Conservation (phyloP, 1,139 yeast species). For the Arxiozyma heterogenica region DNA sequence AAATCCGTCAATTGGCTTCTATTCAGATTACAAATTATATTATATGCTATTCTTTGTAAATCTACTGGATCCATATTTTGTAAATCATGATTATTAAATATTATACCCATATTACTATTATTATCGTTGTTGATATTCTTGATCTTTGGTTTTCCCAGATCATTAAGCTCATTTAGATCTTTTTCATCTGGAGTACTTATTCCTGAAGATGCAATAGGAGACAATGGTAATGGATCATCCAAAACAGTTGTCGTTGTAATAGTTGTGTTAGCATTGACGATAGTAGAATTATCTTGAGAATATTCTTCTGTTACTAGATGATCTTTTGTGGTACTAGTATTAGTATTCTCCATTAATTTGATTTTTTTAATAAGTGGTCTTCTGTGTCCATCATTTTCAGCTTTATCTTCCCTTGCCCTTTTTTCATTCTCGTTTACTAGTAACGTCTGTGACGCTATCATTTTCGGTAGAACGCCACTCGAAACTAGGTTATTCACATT, state of each 20-base stretch:
- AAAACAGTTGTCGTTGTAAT: not conserved
- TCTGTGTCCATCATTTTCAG: not conserved
- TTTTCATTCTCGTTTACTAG: not conserved
- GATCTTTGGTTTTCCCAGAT: not conserved
- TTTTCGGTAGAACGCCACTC: not conserved
- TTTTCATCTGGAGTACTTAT: constrained; percentile 8
- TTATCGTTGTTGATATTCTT: not conserved
- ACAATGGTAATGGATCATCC: constrained; percentile 25
- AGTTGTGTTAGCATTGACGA: not conserved
- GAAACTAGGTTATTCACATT: not conserved
- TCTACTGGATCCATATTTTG: constrained; percentile 3
- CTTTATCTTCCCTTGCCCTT: not conserved
- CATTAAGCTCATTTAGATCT: not conserved
- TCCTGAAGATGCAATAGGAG: constrained; percentile 27
- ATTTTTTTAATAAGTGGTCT: not conserved
- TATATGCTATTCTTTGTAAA: constrained; percentile 41
- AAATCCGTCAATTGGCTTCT: constrained; percentile 64
- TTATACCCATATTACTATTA: not conserved
- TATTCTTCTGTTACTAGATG: not conserved
- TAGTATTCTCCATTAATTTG: not conserved
- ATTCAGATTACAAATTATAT: constrained; percentile 54
- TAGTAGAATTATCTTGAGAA: not conserved
- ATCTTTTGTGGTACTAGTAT: not conserved
- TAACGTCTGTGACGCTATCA: not conserved
- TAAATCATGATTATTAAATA: not conserved